phyloP scores from a whole-genome alignment of 495 filamentous ascomycete species.

The Aspergillus leporis region DNA sequence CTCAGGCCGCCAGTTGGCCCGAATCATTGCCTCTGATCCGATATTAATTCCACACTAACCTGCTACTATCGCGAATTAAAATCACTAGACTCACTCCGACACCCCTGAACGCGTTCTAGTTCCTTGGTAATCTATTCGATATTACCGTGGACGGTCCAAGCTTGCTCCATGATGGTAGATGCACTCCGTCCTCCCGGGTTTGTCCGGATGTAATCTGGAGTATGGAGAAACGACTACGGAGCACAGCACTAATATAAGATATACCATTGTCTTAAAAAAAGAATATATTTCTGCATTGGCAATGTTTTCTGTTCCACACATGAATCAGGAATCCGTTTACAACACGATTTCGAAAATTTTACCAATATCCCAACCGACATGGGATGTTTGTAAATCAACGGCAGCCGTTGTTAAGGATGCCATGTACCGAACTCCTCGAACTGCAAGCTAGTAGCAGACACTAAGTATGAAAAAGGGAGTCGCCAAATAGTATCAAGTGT shows the following conservation, averaged over 20 bases:
- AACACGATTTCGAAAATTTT: too few relatives aligned
- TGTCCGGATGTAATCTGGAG: not conserved
- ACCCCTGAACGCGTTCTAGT: conserved; percentile 2
- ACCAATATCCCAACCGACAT: too few relatives aligned
- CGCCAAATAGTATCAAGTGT: not conserved
- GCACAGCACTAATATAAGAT: not conserved
- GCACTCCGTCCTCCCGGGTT: not conserved
- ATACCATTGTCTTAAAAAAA: not conserved
- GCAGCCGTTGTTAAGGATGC: too few relatives aligned
- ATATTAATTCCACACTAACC: not conserved
- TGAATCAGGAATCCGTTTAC: not conserved
- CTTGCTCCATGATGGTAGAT: not conserved
- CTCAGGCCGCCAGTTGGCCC: not conserved
- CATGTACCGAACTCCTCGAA: too few relatives aligned
- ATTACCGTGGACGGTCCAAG: not conserved
- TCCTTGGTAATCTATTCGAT: not conserved
- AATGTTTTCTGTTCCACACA: not conserved
- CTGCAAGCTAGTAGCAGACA: not conserved
- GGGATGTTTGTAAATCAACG: too few relatives aligned
- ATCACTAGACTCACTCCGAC: not conserved
- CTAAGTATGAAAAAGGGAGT: too few relatives aligned
- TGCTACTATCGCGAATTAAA: not conserved
- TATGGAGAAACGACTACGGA: not conserved
- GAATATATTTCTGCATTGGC: not conserved
- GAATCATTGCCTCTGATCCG: not conserved